Evolutionary conservation across 73 alveolate genomes (phyloP).

Genomic region (Paramecium biaurelia): DNA sequence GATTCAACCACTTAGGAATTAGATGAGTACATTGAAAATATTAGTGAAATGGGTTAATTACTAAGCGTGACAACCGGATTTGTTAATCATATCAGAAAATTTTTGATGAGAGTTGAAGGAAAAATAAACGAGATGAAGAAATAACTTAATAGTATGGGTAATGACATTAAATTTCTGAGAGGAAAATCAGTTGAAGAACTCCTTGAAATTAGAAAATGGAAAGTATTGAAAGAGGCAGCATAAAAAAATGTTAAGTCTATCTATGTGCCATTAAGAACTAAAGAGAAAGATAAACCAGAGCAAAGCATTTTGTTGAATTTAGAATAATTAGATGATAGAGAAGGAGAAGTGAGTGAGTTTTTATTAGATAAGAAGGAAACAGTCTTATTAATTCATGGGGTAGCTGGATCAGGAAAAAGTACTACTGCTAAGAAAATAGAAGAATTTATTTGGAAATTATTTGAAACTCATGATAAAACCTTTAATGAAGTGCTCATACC

Average conservation of each 20-base stretch:
- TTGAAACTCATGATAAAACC: not conserved
- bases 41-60: no score
- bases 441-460: not conserved
- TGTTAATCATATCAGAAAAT: not conserved
- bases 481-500: not conserved
- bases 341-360: not conserved
- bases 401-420: slow-evolving; percentile 15
- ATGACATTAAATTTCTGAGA: not conserved
- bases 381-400: not conserved
- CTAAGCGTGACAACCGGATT: not conserved
- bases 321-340: not conserved
- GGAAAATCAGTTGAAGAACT: not conserved
- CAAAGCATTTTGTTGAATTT: not conserved
- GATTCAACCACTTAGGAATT: no score
- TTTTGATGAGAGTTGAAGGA: not conserved
- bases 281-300: not conserved
- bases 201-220: not conserved
- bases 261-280: not conserved
- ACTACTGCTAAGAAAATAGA: not conserved
- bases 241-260: not conserved
- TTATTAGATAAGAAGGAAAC: not conserved
- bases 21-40: no score
- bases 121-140: not conserved
- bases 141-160: not conserved
- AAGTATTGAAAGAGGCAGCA: not conserved